Base-by-base conservation (phyloP, 495 filamentous ascomycete species). In the Oidiodendron maius region DNA sequence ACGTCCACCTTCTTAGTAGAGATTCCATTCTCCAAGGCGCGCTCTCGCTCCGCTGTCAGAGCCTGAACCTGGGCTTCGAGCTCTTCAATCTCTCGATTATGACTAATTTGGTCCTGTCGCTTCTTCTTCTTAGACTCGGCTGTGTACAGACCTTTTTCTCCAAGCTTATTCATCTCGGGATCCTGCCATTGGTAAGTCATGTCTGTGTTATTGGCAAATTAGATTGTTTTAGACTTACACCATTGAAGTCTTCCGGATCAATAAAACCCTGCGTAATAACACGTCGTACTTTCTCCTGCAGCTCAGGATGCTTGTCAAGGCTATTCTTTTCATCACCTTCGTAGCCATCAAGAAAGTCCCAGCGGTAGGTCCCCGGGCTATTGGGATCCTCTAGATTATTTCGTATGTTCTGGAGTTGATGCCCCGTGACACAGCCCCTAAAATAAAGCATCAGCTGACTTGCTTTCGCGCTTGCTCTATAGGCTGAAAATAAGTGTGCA, bases 361-460 rank as follows among this genome's bases (percentile, higher is more conserved):
- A 57, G 25, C 73, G 60, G 18, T 67, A 58, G 9, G 48, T 61
- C 6, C 56, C 48, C 12, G 50, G 34, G 0, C 51, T 38, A 13
- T 3, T 23, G 6, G 55, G 50, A 43, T 61, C 55, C 44, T 51
- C 49, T 12, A 68, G 56, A 18, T 51, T 38, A 13, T 54, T 36
- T 9, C 55, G 53, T 39, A 84, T 58, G 52, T 83, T 80, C 36
- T 58, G 42, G 46, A 91, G 64, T 43, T 80, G 64, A 21, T 64
- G 63, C 8, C 84, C 81, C 15, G 83, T 87, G 28, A 81, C 70
- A 52, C 86, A 91, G 20, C 86, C 84, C 86, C 86, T 86, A 28
- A 13, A 35, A n/a, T 1, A 30, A 18, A 18, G 24, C 26, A 25
- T 46, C 12, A 37, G 40, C 35, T 16, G n/a, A n/a, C n/a, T n/a